Percentiles rank a stretch among this genome's conserved stretches.
phyloP scores from a whole-genome alignment of 257 asterid species.

The Scutellaria galericulata region DNA sequence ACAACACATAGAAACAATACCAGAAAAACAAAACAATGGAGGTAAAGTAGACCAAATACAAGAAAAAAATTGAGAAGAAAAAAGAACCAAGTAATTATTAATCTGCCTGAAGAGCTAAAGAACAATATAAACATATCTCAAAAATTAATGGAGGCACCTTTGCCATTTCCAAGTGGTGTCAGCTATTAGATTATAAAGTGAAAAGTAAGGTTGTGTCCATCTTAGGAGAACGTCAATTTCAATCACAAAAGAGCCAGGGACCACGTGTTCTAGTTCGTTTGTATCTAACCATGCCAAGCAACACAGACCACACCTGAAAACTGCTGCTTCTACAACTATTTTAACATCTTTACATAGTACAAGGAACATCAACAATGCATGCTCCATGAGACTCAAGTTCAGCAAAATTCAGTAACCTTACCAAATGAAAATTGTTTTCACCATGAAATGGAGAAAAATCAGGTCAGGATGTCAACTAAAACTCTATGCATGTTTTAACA shows the following conservation, averaged over 20 bases:
- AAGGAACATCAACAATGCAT: conserved; percentile 13
- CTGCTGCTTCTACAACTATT: not conserved
- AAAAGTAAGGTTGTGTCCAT: conserved; percentile 17
- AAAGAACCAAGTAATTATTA: not conserved
- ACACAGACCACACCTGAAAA: conserved; percentile 20
- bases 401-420: conserved; percentile 2
- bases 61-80: conserved; percentile 1
- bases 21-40: not conserved
- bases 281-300: not conserved
- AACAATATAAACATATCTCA: conserved; percentile 20
- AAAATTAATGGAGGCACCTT: not conserved
- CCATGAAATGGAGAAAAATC: not conserved
- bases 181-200: not conserved
- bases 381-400: conserved; percentile 18
- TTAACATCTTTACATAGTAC: not conserved
- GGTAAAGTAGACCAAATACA: conserved; percentile 32
- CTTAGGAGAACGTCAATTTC: not conserved
- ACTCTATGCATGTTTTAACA: conserved; percentile 13
- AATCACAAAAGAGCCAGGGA: not conserved
- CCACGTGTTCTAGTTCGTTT: conserved; percentile 19
- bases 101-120: conserved; percentile 4
- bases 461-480: conserved; percentile 9
- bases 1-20: conserved; percentile 1
- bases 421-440: conserved; percentile 6
- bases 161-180: conserved; percentile 9